A percentile compares a stretch with the other conserved stretches of the same genome.
Evolutionary conservation across 495 filamentous ascomycete species (phyloP).

Genomic region (Xylaria longipes): DNA sequence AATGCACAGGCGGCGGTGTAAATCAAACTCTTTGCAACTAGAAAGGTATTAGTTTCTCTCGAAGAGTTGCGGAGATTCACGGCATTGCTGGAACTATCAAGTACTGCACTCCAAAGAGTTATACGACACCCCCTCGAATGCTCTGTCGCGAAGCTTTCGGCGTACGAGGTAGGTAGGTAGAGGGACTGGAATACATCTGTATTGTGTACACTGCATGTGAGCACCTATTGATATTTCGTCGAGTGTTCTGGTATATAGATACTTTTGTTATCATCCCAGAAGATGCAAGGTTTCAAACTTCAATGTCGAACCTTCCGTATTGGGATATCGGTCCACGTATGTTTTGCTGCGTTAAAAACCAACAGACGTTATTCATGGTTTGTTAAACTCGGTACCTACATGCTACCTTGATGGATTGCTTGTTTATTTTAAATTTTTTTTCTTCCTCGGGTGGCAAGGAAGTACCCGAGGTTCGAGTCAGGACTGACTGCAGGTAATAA

Average conservation of each 20-base stretch:
- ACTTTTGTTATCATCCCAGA: background rate
- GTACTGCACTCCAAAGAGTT: background rate
- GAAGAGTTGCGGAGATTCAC: background rate
- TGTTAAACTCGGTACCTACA: constrained; percentile 6
- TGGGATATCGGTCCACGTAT: background rate
- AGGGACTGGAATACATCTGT: background rate
- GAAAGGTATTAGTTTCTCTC: background rate
- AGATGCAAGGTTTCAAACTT: background rate
- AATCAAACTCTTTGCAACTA: background rate
- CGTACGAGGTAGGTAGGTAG: background rate
- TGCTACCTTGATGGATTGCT: background rate
- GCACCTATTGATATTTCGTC: background rate
- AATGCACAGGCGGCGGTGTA: background rate
- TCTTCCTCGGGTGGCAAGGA: background rate
- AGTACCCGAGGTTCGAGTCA: background rate
- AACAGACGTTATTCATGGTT: constrained; percentile 8
- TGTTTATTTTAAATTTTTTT: background rate
- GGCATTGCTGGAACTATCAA: background rate
- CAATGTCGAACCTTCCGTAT: background rate
- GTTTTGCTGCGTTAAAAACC: background rate
- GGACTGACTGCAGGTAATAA: background rate
- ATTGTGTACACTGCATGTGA: too few relatives aligned
- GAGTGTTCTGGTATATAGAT: background rate
- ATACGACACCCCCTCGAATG: background rate
- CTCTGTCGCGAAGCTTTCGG: background rate